Evolutionary conservation across 1,284 basidiomycete species (phyloP).

Genomic region (Fomitiporia mediterranea): DNA sequence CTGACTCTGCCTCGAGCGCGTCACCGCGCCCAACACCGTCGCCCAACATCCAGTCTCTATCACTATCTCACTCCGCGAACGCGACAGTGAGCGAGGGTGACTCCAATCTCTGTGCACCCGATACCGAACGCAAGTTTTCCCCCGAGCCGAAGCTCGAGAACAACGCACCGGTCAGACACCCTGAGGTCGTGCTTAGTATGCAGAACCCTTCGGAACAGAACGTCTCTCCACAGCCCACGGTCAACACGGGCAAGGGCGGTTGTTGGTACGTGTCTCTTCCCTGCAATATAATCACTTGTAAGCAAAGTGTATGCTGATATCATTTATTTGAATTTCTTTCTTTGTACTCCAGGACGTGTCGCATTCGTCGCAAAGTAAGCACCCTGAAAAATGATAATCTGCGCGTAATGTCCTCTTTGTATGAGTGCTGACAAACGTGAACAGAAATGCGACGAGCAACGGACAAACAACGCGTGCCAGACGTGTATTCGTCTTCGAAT

Average conservation of each 20-base stretch:
- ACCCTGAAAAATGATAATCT: slow-evolving; percentile 13
- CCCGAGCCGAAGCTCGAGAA: background rate
- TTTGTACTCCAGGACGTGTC: slow-evolving; percentile 58
- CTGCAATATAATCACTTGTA: slow-evolving; percentile 19
- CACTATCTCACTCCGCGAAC: background rate
- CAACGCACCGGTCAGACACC: background rate
- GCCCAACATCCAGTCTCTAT: slow-evolving; percentile 5
- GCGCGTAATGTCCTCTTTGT: slow-evolving; percentile 9
- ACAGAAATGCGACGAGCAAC: slow-evolving; percentile 83
- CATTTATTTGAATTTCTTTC: background rate
- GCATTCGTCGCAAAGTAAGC: slow-evolving; percentile 69
- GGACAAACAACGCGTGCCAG: slow-evolving; percentile 69
- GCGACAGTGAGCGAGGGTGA: background rate
- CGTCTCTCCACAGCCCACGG: slow-evolving; percentile 46
- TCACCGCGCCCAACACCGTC: background rate
- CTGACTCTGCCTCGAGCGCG: background rate
- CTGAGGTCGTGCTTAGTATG: background rate
- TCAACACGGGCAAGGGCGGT: slow-evolving; percentile 59
- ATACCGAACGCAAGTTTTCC: background rate
- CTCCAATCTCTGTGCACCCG: background rate
- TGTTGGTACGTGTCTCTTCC: slow-evolving; percentile 55
- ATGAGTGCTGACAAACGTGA: slow-evolving; percentile 14
- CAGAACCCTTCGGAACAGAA: slow-evolving; percentile 18
- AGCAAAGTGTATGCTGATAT: slow-evolving; percentile 10
- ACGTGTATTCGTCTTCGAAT: slow-evolving; percentile 74